phyloP scores from a whole-genome alignment of 2,329 filamentous ascomycete species.

The Coniochaeta sp. region DNA sequence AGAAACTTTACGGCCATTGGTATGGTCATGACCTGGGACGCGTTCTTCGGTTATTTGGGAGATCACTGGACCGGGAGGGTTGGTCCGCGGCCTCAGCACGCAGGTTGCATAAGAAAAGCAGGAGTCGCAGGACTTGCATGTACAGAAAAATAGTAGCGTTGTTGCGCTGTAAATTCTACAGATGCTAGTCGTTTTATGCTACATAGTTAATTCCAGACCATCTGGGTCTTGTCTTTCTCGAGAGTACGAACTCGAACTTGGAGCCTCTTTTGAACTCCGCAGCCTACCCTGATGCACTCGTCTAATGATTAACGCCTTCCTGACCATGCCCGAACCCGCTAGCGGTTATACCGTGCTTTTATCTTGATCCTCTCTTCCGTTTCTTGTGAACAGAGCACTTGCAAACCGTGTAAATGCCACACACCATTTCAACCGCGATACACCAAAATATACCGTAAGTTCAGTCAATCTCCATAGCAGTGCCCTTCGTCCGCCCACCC shows the following conservation, averaged over 20 bases:
- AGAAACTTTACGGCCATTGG: too few relatives aligned
- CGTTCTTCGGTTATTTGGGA: not conserved
- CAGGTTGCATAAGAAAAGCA: not conserved
- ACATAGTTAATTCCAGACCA: not conserved
- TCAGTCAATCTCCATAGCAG: conserved; percentile 12
- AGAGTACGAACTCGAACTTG: not conserved
- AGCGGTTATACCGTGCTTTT: not conserved
- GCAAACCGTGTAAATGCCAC: not conserved
- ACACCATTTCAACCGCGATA: not conserved
- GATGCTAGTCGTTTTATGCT: not conserved
- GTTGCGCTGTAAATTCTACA: not conserved
- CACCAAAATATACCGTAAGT: not conserved
- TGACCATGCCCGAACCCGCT: not conserved
- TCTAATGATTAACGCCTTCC: not conserved
- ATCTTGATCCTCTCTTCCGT: not conserved
- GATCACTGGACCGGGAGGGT: not conserved
- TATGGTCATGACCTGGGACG: too few relatives aligned
- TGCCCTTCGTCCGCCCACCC: conserved; percentile 5
- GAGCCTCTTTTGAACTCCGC: not conserved
- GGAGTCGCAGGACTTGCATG: not conserved
- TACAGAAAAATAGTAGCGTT: not conserved
- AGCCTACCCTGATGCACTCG: not conserved
- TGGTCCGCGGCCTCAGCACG: not conserved
- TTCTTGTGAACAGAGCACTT: not conserved
- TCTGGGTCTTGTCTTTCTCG: too few relatives aligned